Conservation (phyloP, 179 eudicot species). For the Gypsophila paniculata region DNA sequence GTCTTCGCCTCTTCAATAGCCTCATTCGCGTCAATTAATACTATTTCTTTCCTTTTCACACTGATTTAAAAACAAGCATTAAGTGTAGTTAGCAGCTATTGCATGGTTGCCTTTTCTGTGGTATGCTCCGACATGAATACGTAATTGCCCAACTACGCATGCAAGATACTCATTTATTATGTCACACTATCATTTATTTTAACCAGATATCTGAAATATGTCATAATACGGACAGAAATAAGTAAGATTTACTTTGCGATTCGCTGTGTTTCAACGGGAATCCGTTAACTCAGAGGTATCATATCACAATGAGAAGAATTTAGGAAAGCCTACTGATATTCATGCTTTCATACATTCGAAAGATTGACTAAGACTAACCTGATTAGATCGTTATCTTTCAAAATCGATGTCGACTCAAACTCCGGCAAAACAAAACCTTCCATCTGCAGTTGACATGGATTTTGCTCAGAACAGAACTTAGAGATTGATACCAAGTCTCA, state of each 20-base stretch:
- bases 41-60: slow-evolving; percentile 42
- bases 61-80: slow-evolving; percentile 33
- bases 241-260: too few species aligned
- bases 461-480: slow-evolving; percentile 6
- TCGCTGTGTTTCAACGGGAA: too few species aligned
- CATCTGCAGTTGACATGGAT: slow-evolving; percentile 51
- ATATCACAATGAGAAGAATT: neutral
- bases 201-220: too few species aligned
- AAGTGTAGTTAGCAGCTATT: slow-evolving; percentile 4
- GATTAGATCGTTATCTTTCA: slow-evolving; percentile 74
- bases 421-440: slow-evolving; percentile 84
- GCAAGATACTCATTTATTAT: too few species aligned
- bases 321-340: neutral
- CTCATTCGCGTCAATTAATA: slow-evolving; percentile 20
- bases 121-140: too few species aligned
- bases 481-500: neutral
- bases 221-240: too few species aligned
- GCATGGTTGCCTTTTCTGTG: too few species aligned
- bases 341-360: neutral
- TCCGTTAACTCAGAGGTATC: too few species aligned
- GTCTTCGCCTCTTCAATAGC: slow-evolving; percentile 29
- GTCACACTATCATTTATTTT: too few species aligned
- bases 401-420: slow-evolving; percentile 60
- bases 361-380: slow-evolving; percentile 40
- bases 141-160: too few species aligned